Base-by-base conservation (phyloP, 2,329 filamentous ascomycete genomes). In the Magnaporthales sp. region DNA sequence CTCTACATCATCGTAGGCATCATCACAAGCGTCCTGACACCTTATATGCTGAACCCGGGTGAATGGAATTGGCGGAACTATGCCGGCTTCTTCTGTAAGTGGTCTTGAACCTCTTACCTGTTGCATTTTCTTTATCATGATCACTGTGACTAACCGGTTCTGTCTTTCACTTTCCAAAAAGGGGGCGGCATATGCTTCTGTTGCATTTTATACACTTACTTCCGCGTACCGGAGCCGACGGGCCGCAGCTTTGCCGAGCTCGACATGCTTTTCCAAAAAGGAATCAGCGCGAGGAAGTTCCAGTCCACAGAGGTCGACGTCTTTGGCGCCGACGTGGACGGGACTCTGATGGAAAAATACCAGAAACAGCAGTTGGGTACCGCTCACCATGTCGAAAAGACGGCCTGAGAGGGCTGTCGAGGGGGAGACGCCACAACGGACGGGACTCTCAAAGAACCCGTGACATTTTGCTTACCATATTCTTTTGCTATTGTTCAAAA, bases 31-130 rank as follows among this genome's bases (percentile, higher is more conserved):
- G 89, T 96, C 4, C 78, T 97, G 56, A 96, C 92, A 0, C 93
- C 93, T 0, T 96, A 96, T 78, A 97, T 97, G 93, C 84, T 96
- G 58, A 97, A 97, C 78, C 92, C 93, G 0, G 84, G 82, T 1
- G 90, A 87, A 0, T 97, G 93, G 93, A 81, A 96, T 77, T 97
- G 92, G 93, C 83, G 86, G 68, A 95, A 95, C 78, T 95, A 86
- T 72, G 86, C 92, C 0, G 92, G 93, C 30, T 96, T 96, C 80
- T 96, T 96, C 81, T 92, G 78, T 84, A 75, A 73, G 81, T 72
- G 32, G 26, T 5, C 24, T 15, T 7, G 24, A 9, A 29, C 30
- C 13, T n/a, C 13, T 46, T 15, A 22, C 13, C 19, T 4, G n/a
- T 10, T 19, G 15, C 26, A 29, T 26, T 51, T 46, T 7, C 32